Conservation (phyloP, 345 rosid species). For the Eucalyptus regnans region DNA sequence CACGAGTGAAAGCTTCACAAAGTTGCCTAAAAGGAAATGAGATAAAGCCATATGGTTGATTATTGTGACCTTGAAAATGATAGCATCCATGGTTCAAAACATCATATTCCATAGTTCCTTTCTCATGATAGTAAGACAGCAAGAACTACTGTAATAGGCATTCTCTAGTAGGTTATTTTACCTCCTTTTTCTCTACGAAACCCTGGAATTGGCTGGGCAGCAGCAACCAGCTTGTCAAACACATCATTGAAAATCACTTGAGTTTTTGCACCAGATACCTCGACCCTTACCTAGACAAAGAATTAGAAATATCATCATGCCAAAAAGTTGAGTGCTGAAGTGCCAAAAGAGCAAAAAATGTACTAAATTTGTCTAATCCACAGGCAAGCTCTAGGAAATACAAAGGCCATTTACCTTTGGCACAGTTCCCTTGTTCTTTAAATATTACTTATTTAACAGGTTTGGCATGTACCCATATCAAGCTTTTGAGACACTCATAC, state of each 20-base stretch:
- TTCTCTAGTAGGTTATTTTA: background rate
- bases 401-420: background rate
- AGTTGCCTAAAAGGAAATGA: background rate
- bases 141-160: background rate
- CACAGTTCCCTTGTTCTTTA: background rate
- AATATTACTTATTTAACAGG: background rate
- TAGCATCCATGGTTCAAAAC: background rate
- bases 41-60: background rate
- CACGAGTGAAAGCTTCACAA: background rate
- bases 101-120: background rate
- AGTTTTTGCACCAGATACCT: conserved; percentile 62
- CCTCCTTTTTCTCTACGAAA: conserved; percentile 96
- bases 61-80: background rate
- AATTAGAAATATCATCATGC: background rate
- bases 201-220: conserved; percentile 95
- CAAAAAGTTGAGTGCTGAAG: background rate
- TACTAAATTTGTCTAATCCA: background rate
- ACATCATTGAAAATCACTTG: conserved; percentile 44
- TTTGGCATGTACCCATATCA: background rate
- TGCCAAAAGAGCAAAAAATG: background rate
- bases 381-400: background rate
- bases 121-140: background rate
- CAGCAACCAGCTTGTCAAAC: conserved; percentile 82
- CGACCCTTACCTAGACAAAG: conserved; percentile 42
- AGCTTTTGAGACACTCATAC: background rate